Evolutionary conservation across 2,329 filamentous ascomycete genomes (phyloP).

Genomic region (Beauveria scarabaeidicola): DNA sequence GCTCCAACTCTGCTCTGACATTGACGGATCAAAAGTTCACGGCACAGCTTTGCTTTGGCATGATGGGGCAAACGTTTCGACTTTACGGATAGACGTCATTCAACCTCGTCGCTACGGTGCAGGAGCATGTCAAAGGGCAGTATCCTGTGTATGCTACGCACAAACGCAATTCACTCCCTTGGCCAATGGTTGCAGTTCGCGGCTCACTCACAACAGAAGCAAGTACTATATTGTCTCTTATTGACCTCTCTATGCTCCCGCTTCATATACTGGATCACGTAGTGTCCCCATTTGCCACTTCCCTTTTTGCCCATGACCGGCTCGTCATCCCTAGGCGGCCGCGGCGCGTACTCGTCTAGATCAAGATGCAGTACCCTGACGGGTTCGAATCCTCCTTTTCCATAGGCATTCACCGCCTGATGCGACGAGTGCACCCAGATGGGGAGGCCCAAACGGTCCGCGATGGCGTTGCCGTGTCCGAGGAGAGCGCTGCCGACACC

Average conservation of each 20-base stretch:
- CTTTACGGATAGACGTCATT: too few relatives aligned
- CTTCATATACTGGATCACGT: slow-evolving; percentile 12
- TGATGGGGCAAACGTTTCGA: too few relatives aligned
- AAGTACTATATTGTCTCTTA: background rate
- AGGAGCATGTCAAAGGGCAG: too few relatives aligned
- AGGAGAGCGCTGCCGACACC: slow-evolving; percentile 11
- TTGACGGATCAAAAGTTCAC: background rate
- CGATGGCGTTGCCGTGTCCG: slow-evolving; percentile 9
- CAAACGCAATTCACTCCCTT: too few relatives aligned
- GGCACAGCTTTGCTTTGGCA: too few relatives aligned
- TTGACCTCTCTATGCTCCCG: background rate
- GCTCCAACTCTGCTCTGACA: background rate
- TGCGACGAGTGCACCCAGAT: slow-evolving; percentile 13
- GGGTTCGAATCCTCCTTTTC: slow-evolving; percentile 9
- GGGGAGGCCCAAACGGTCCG: slow-evolving; percentile 5
- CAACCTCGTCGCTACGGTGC: too few relatives aligned
- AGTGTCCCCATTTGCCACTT: slow-evolving; percentile 11
- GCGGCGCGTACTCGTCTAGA: slow-evolving; percentile 13
- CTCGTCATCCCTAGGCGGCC: slow-evolving; percentile 9
- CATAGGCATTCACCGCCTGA: slow-evolving; percentile 12
- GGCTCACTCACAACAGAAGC: too few relatives aligned
- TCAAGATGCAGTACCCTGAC: slow-evolving; percentile 9
- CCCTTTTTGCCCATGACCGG: slow-evolving; percentile 11
- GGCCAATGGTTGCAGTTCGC: too few relatives aligned
- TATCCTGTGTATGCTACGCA: too few relatives aligned